Evolutionary conservation across 2,329 filamentous ascomycete genomes (phyloP).

Genomic region (Tolypocladium tropicale): DNA sequence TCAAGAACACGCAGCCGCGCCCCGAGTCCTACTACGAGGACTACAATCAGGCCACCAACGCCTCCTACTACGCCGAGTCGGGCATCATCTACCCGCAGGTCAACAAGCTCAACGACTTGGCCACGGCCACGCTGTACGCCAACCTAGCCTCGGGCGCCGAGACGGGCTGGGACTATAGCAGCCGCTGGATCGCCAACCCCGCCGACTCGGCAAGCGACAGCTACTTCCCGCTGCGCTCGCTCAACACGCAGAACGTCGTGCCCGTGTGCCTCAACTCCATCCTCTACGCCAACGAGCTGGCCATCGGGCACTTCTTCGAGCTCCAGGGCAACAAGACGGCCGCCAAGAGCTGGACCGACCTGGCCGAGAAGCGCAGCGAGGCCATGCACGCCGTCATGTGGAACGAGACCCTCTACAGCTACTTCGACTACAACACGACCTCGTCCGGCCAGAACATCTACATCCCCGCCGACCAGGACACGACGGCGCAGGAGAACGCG

Average conservation of each 20-base stretch:
- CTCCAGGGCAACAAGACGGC: slow-evolving; percentile 37
- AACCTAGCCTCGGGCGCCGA: slow-evolving; percentile 57
- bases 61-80: slow-evolving; percentile 42
- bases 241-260: slow-evolving; percentile 48
- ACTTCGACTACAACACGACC: slow-evolving; percentile 62
- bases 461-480: slow-evolving; percentile 36
- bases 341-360: slow-evolving; percentile 36
- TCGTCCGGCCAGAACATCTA: slow-evolving; percentile 45
- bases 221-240: slow-evolving; percentile 55
- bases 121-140: slow-evolving; percentile 42
- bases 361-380: slow-evolving; percentile 42
- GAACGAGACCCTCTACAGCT: slow-evolving; percentile 51
- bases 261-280: slow-evolving; percentile 61
- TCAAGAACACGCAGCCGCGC: slow-evolving; percentile 54
- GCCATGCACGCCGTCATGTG: slow-evolving; percentile 56
- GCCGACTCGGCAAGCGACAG: slow-evolving; percentile 46
- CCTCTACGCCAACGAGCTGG: slow-evolving; percentile 53
- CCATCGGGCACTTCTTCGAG: slow-evolving; percentile 45
- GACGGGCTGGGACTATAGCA: slow-evolving; percentile 54
- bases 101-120: slow-evolving; percentile 38
- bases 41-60: slow-evolving; percentile 54
- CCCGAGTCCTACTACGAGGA: slow-evolving; percentile 60
- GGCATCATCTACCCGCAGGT: slow-evolving; percentile 49
- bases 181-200: slow-evolving; percentile 48
- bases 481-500: slow-evolving; percentile 13